Evolutionary conservation across 129 eudicot species (phyloP).

Genomic region (Pulicaria dysenterica): DNA sequence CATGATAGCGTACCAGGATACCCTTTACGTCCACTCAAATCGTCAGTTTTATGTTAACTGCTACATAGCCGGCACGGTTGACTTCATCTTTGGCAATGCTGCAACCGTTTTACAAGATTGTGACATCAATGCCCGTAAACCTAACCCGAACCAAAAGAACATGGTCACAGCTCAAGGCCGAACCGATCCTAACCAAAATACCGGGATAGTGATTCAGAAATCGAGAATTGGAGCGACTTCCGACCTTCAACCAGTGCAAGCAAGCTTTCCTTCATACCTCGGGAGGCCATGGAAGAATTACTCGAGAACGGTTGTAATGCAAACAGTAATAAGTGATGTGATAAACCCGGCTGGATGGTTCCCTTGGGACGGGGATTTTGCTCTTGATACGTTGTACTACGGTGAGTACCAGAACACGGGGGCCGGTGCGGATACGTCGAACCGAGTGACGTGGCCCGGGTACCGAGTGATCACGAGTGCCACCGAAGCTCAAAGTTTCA

Average conservation of each 20-base stretch:
- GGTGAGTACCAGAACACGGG: conserved; percentile 74
- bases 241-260: conserved; percentile 54
- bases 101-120: conserved; percentile 86
- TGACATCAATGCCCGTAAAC: conserved; percentile 79
- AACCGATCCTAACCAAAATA: conserved; percentile 86
- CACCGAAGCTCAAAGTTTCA: conserved; percentile 58
- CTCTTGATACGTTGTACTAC: conserved; percentile 62
- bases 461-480: conserved; percentile 59
- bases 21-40: conserved; percentile 81
- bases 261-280: conserved; percentile 55
- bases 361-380: conserved; percentile 70
- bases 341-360: conserved; percentile 78
- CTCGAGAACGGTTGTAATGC: conserved; percentile 82
- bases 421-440: conserved; percentile 57
- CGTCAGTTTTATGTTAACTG: conserved; percentile 78
- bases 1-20: conserved; percentile 79
- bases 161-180: conserved; percentile 96
- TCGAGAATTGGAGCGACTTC: conserved; percentile 68
- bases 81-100: conserved; percentile 85
- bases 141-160: conserved; percentile 59
- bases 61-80: conserved; percentile 69
- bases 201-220: conserved; percentile 79
- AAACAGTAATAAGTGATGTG: conserved; percentile 50
- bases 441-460: conserved; percentile 73
- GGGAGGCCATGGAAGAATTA: conserved; percentile 86